A percentile compares a stretch with the other conserved stretches of the same genome.
Evolutionary conservation across 2,329 filamentous ascomycete genomes (phyloP).

Genomic region (Cercospora beticola): DNA sequence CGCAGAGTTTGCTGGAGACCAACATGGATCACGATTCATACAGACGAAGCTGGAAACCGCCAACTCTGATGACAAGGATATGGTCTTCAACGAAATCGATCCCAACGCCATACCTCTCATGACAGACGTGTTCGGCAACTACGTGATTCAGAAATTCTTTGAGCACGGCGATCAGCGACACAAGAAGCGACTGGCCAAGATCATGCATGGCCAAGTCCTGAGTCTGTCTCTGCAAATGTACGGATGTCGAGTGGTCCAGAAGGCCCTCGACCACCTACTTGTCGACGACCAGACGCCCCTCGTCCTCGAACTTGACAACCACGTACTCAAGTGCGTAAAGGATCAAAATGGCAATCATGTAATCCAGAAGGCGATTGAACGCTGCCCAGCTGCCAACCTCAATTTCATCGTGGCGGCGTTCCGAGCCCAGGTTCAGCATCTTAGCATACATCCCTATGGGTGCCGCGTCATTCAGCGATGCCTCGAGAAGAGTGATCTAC

Average conservation of each 20-base stretch:
- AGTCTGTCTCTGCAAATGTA: slow-evolving; percentile 85
- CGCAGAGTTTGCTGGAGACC: slow-evolving; percentile 93
- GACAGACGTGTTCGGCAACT: slow-evolving; percentile 97
- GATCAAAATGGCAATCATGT: slow-evolving; percentile 96
- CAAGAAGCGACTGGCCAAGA: slow-evolving; percentile 79
- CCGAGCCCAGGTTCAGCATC: slow-evolving; percentile 67
- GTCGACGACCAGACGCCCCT: slow-evolving; percentile 87
- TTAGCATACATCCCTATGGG: slow-evolving; percentile 79
- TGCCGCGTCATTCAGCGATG: slow-evolving; percentile 93
- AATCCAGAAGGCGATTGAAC: slow-evolving; percentile 87
- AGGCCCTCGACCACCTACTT: slow-evolving; percentile 86
- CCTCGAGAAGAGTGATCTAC: slow-evolving; percentile 71
- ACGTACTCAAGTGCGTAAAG: slow-evolving; percentile 74
- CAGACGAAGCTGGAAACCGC: slow-evolving; percentile 88
- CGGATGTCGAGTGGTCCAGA: slow-evolving; percentile 92
- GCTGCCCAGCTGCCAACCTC: slow-evolving; percentile 73
- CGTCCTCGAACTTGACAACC: slow-evolving; percentile 75
- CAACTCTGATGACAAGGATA: slow-evolving; percentile 93
- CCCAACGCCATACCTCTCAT: slow-evolving; percentile 83
- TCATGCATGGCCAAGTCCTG: slow-evolving; percentile 83
- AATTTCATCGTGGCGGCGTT: slow-evolving; percentile 83
- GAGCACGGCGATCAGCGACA: slow-evolving; percentile 93
- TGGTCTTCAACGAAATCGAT: slow-evolving; percentile 82
- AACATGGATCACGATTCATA: slow-evolving; percentile 93
- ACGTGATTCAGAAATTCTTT: slow-evolving; percentile 96